Percentiles rank a stretch among this genome's conserved stretches.
These are phyloP conservation scores for Jacaranda copaia DNA, from an alignment of 257 asterid species.

Conservation along the genomic window DNA sequence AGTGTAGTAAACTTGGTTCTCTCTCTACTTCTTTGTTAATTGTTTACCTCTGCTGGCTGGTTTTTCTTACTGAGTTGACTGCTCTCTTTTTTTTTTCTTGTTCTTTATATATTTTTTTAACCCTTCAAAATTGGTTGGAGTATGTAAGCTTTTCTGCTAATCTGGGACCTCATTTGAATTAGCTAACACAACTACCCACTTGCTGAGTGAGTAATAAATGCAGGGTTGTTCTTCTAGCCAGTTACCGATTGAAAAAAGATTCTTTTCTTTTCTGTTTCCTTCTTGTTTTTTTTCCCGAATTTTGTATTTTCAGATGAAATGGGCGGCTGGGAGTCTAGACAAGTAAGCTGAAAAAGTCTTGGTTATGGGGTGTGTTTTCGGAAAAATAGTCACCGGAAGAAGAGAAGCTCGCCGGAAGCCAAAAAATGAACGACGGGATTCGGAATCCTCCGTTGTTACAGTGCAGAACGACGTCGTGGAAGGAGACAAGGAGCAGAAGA, in stretches of 20 bases:
- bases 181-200: conserved; percentile 33
- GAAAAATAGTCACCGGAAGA: conserved; percentile 38
- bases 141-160: conserved; percentile 4
- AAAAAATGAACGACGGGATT: conserved; percentile 7
- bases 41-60: neutral
- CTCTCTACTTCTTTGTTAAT: neutral
- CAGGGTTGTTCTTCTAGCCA: conserved; percentile 24
- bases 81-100: neutral
- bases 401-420: conserved; percentile 38
- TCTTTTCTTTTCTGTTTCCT: neutral
- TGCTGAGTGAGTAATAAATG: conserved; percentile 38
- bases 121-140: neutral
- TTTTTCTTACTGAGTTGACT: neutral
- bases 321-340: conserved; percentile 28
- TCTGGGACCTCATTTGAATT: conserved; percentile 27
- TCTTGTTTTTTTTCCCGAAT: neutral
- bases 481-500: conserved; percentile 36
- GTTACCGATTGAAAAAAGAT: conserved; percentile 21
- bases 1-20: neutral
- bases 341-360: neutral
- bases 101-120: neutral
- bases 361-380: conserved; percentile 68
- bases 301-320: conserved; percentile 26
- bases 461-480: conserved; percentile 34
- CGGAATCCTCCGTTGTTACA: conserved; percentile 29